Conservation (phyloP, 805 yeast genomes). For the Suhomyces prunicola region DNA sequence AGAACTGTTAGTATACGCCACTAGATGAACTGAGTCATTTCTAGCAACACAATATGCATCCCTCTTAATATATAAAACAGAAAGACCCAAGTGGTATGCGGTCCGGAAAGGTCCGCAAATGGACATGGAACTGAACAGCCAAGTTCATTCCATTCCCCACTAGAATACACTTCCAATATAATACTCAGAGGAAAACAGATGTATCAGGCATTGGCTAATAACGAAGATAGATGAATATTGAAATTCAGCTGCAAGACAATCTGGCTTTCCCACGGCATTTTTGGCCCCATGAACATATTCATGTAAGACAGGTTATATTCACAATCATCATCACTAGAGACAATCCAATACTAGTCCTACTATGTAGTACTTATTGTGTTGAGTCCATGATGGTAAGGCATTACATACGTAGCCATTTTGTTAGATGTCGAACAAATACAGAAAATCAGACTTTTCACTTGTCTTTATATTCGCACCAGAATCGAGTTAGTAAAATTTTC, state of each 20-base stretch:
- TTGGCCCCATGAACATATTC: not conserved
- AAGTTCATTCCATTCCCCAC: conserved; percentile 36
- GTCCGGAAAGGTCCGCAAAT: conserved; percentile 22
- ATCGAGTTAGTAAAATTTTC: not conserved
- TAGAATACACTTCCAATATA: conserved; percentile 9
- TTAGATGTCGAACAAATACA: not conserved
- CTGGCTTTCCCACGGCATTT: conserved; percentile 37
- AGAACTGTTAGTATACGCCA: conserved; percentile 21
- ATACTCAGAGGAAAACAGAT: conserved; percentile 43
- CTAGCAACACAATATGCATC: conserved; percentile 7
- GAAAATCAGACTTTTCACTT: not conserved
- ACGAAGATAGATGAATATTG: conserved; percentile 23
- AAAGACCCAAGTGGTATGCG: conserved; percentile 10
- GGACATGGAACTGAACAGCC: conserved; percentile 38
- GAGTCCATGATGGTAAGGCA: conserved; percentile 3
- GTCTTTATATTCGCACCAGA: not conserved
- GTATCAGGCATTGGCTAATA: conserved; percentile 40
- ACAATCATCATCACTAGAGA: conserved; percentile 1
- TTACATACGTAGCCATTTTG: conserved; percentile 37
- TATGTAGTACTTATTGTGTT: conserved; percentile 1
- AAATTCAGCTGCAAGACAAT: conserved; percentile 38
- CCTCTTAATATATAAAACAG: conserved; percentile 3
- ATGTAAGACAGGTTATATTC: not conserved
- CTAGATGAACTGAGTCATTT: not conserved
- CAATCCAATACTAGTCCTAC: not conserved